Evolutionary conservation across 306 rosid species (phyloP), one percentile per base, ranked within the genome.

Genomic region (Lathyrus oleraceus): DNA sequence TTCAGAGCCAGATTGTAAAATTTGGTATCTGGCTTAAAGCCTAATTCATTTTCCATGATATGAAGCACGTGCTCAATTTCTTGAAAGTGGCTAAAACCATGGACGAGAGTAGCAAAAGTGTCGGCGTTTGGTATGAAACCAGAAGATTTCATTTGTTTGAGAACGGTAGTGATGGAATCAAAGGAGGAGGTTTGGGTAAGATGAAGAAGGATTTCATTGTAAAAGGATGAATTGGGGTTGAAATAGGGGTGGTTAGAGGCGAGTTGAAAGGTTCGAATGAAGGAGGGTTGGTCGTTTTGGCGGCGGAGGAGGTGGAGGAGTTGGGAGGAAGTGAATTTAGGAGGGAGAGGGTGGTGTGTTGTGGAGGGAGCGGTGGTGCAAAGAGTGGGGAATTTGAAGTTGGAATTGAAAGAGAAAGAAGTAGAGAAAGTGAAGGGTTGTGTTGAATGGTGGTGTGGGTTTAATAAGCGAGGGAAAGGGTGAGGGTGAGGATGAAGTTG

Each of bases 241-340:
- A 85, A 89, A 48, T 76, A 83, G 80, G 93, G 88, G 74, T 89
- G 96, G 76, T 81, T 78, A 0, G 95, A 81, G 61, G 96, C 94
- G 89, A 94, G 87, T 32, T 84, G 83, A 77, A 84, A 85, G 21
- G 87, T 54, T 59, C 81, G 85, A 19, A 91, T 83, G 3, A 86
- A 80, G 0, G 97, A 82, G n/a, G 89, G 76, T 39, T 84, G 86
- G 76, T 91, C 94, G 32, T 71, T 81, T 56, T 85, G 94, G 85
- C 82, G 83, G 61, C 88, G 88, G 58, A 91, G 83, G 82, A 85
- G 67, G 68, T 87, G 84, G 17, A 89, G 77, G 66, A 91, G 96
- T 40, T 91, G 91, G 67, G 88, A 75, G 21, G 83, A 71, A 45
- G 94, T 72, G 84, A 87, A 85, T 57, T 83, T 78, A 1, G 70